phyloP scores from a whole-genome alignment of 2,329 filamentous ascomycete species.

The Fusarium sp. region DNA sequence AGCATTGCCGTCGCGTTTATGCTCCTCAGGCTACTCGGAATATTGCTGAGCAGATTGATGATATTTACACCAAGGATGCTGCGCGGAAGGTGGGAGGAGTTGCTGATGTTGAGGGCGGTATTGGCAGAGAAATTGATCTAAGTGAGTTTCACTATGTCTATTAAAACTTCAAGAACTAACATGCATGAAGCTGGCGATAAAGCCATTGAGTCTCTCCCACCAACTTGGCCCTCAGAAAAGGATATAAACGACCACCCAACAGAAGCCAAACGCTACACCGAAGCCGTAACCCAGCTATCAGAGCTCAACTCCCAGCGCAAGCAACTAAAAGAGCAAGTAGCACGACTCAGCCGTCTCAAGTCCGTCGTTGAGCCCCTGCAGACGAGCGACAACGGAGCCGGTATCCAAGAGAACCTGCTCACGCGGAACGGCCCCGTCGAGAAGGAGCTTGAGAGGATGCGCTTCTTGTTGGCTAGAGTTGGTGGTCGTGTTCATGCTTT shows the following conservation, averaged over 20 bases:
- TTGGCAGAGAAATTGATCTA: constrained; percentile 55
- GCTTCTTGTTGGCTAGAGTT: constrained; percentile 67
- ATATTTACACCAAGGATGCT: constrained; percentile 63
- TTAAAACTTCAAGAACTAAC: background rate
- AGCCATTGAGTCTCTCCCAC: constrained; percentile 57
- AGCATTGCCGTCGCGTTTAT: constrained; percentile 71
- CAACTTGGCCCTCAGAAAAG: constrained; percentile 55
- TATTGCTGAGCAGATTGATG: constrained; percentile 75
- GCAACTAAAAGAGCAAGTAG: constrained; percentile 52
- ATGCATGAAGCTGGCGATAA: constrained; percentile 49
- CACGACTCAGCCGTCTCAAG: constrained; percentile 58
- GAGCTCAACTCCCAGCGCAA: constrained; percentile 55
- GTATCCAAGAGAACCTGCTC: constrained; percentile 71
- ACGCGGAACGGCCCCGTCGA: constrained; percentile 71
- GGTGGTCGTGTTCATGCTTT: constrained; percentile 57
- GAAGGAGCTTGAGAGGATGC: constrained; percentile 70
- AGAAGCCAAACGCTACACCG: constrained; percentile 61
- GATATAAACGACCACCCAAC: constrained; percentile 50
- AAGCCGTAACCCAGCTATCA: constrained; percentile 58
- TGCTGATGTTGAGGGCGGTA: constrained; percentile 50
- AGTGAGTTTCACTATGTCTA: constrained; percentile 45
- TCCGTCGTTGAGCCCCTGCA: constrained; percentile 56
- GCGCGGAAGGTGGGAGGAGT: constrained; percentile 51
- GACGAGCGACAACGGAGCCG: constrained; percentile 44
- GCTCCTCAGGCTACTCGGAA: constrained; percentile 73